Base-by-base conservation (phyloP, 176 grass and related monocot genomes). In the Rhipidocladum racemiflorum region DNA sequence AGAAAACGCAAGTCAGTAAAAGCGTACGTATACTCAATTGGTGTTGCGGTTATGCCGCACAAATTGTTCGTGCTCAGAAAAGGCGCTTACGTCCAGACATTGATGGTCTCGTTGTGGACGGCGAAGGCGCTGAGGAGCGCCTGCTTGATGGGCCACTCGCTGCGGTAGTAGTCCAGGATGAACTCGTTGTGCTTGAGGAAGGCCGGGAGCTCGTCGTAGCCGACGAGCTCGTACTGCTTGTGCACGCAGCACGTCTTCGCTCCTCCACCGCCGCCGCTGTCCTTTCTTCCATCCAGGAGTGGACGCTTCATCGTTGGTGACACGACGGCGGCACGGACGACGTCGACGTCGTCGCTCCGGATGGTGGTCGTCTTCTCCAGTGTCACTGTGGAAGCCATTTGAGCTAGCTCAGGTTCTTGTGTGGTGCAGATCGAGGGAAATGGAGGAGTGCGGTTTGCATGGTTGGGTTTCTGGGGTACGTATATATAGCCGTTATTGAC, bases 171-270 rank as follows among this genome's bases (percentile, higher is more conserved):
- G 79, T 78, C 51, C 78, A 86, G 8, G 51, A 95, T 77, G 76
- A 92, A 95, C 85, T 95, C 93, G 81, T 95, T 95, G 82, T 95
- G 82, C 82, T 81, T 90, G 42, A 95, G 83, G 85, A 90, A 95
- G 20, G 70, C 85, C 46, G 93, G 93, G 16, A 95, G 85, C 56
- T 40, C 68, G 35, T 92, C 85, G 53, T 92, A 95, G 77, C 82
- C 54, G 63, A 95, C 74, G 50, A 95, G 86, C 65, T 80, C 70
- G 34, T 38, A 75, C 81, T 38, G 71, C 77, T 59, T 87, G 43
- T 46, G 61, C 40, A 66, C 85, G 62, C 84, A 87, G 85, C 86
- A 80, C 57, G 39, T 50, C 23, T 64, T 65, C 32, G 24, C 54
- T 16, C 5, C 21, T 34, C 1, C 63, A 20, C 3, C 59, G 27